A percentile compares a stretch with the other conserved stretches of the same genome.
These are phyloP conservation scores for Aspergillus piperis DNA, from an alignment of 2,329 filamentous ascomycete species.

Conservation along the genomic window DNA sequence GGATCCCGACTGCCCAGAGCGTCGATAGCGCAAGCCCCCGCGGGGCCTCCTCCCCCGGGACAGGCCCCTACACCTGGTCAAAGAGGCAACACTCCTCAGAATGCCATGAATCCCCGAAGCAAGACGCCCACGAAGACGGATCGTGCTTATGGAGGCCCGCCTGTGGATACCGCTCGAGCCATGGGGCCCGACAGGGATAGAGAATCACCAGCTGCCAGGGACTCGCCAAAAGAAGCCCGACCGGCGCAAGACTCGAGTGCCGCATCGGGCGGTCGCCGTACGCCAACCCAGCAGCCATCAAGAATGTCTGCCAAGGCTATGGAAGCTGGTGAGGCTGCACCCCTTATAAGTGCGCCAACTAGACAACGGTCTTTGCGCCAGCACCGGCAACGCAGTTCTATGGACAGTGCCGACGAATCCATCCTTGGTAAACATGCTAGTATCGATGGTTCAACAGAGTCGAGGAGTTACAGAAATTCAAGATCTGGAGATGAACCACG, in stretches of 20 bases:
- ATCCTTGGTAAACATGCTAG: constrained; percentile 45
- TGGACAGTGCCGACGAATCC: constrained; percentile 68
- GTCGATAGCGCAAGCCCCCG: constrained; percentile 60
- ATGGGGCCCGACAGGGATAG: constrained; percentile 50
- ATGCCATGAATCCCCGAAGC: constrained; percentile 40
- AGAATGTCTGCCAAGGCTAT: constrained; percentile 47
- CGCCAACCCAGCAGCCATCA: constrained; percentile 57
- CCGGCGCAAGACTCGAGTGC: constrained; percentile 51
- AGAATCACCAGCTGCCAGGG: constrained; percentile 49
- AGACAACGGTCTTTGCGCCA: constrained; percentile 58
- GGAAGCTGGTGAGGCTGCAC: constrained; percentile 50
- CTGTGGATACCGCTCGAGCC: constrained; percentile 45
- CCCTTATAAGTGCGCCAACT: constrained; percentile 45
- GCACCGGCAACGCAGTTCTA: constrained; percentile 62
- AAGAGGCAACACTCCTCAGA: constrained; percentile 45
- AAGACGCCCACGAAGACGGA: constrained; percentile 56
- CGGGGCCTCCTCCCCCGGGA: constrained; percentile 65
- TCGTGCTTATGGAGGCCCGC: constrained; percentile 46
- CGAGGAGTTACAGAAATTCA: constrained; percentile 42
- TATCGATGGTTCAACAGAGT: constrained; percentile 44
- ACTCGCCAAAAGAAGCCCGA: constrained; percentile 41
- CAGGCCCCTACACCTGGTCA: constrained; percentile 64
- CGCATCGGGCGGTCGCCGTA: constrained; percentile 62
- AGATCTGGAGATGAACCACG: constrained; percentile 47
- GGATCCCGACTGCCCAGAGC: constrained; percentile 63